Evolutionary conservation across 2,329 filamentous ascomycete genomes (phyloP).

Genomic region (Verticillium nubilum): DNA sequence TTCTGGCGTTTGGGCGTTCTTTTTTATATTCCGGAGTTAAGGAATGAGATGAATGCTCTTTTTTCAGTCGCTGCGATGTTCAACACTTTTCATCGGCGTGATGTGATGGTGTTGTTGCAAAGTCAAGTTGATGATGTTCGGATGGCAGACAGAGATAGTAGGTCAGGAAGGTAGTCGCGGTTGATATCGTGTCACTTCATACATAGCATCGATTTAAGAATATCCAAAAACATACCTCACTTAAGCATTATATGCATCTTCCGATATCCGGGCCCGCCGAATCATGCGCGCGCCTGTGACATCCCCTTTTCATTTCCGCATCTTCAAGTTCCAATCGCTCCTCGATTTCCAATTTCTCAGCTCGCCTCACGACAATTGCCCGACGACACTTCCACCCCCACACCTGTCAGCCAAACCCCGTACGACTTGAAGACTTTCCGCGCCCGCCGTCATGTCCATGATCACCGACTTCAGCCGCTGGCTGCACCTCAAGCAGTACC

Average conservation of each 20-base stretch:
- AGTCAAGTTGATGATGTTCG: background rate
- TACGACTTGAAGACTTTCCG: background rate
- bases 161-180: too few relatives aligned
- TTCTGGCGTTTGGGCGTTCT: background rate
- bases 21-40: background rate
- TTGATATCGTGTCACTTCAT: too few relatives aligned
- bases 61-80: background rate
- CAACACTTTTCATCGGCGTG: background rate
- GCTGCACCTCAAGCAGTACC: conserved; percentile 93
- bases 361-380: background rate
- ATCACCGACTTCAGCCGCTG: conserved; percentile 64
- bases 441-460: conserved; percentile 23
- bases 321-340: background rate
- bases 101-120: background rate
- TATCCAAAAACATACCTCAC: too few relatives aligned
- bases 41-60: background rate
- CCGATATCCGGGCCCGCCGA: background rate
- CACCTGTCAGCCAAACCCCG: background rate
- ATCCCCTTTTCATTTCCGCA: background rate
- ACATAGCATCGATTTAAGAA: background rate
- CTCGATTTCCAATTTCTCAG: background rate
- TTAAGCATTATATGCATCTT: background rate
- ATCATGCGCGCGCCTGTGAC: background rate
- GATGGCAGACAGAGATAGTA: too few relatives aligned
- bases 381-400: background rate